These are phyloP conservation scores for Citrullus mucosospermus DNA, from an alignment of 306 rosid genomes.

Conservation along the genomic window DNA sequence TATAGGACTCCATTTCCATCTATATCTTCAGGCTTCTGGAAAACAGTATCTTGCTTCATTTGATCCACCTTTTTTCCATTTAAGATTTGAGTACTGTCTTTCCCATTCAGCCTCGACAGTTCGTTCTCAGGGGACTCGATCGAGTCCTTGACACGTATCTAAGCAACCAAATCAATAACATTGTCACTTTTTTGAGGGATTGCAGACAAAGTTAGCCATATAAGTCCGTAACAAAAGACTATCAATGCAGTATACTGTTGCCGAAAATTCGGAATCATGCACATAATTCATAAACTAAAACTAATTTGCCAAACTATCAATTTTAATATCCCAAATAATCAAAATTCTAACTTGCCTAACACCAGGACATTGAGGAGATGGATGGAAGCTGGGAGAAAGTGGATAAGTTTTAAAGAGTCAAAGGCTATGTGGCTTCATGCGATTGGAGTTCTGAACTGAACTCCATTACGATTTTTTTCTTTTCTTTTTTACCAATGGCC, in stretches of 20 bases:
- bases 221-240: not conserved
- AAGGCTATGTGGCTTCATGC: not conserved
- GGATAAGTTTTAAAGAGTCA: not conserved
- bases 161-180: slow-evolving; percentile 14
- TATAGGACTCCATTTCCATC: slow-evolving; percentile 43
- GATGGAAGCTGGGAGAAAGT: not conserved
- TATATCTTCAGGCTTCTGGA: slow-evolving; percentile 21
- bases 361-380: not conserved
- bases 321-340: not conserved
- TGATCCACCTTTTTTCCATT: slow-evolving; percentile 27
- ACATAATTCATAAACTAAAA: not conserved
- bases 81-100: slow-evolving; percentile 21
- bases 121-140: slow-evolving; percentile 24
- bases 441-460: not conserved
- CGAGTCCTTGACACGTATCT: slow-evolving; percentile 69
- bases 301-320: not conserved
- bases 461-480: not conserved
- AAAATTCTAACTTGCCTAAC: not conserved
- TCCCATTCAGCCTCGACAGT: slow-evolving; percentile 25
- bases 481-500: not conserved
- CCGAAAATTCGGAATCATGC: not conserved
- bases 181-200: not conserved
- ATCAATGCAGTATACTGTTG: not conserved
- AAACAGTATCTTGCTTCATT: slow-evolving; percentile 20
- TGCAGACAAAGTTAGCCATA: not conserved